phyloP scores from a whole-genome alignment of 106 monocot genomes.

The Phalaenopsis equestris region DNA sequence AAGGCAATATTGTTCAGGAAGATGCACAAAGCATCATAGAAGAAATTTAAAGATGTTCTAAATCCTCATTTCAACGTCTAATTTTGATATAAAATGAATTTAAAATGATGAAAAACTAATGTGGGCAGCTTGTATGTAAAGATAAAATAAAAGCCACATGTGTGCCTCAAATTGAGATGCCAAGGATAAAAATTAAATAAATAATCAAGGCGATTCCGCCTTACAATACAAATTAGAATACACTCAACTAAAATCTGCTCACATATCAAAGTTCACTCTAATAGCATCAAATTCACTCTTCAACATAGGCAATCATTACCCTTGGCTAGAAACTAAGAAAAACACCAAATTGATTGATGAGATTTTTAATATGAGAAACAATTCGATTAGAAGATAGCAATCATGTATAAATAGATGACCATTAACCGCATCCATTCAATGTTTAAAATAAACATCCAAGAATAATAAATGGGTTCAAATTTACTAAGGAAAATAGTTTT shows the following conservation, averaged over 20 bases:
- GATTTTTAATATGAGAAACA: neutral
- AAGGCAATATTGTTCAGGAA: too few relatives aligned
- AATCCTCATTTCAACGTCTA: neutral
- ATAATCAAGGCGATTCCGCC: too few relatives aligned
- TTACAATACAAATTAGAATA: neutral
- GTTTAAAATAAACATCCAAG: neutral
- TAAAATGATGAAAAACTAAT: neutral
- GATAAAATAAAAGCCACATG: neutral
- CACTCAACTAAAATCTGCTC: neutral
- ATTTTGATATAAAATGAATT: neutral
- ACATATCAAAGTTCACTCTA: neutral
- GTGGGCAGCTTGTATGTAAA: neutral
- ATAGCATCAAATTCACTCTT: neutral
- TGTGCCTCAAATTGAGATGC: neutral
- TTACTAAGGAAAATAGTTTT: too few relatives aligned
- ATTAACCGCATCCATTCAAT: neutral
- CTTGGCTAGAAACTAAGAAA: neutral
- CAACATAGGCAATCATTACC: neutral
- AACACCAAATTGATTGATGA: neutral
- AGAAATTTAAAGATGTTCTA: too few relatives aligned
- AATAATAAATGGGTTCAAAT: too few relatives aligned
- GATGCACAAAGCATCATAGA: too few relatives aligned
- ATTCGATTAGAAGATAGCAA: neutral
- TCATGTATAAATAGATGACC: neutral
- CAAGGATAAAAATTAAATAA: too few relatives aligned